Percentiles rank a stretch among this genome's conserved stretches.
phyloP scores from a whole-genome alignment of 1,284 basidiomycete genomes.

The Moniliella sp. region DNA sequence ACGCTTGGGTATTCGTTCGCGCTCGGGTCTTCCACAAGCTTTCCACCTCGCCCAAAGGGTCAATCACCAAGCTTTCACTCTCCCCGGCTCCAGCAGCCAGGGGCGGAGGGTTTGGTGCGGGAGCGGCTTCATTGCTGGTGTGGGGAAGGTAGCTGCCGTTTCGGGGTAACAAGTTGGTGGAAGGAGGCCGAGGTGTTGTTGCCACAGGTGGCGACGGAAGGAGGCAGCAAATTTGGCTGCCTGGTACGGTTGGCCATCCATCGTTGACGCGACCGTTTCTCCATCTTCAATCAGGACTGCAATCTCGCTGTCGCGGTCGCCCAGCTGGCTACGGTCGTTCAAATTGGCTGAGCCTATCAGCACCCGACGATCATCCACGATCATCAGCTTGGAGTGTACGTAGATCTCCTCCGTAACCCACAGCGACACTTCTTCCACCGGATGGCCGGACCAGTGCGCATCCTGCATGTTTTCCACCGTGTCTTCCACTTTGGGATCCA shows the following conservation, averaged over 20 bases:
- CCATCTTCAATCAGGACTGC: constrained; percentile 68
- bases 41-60: constrained; percentile 6
- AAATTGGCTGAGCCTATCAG: constrained; percentile 65
- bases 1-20: constrained; percentile 54
- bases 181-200: constrained; percentile 12
- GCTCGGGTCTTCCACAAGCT: constrained; percentile 48
- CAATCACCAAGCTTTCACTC: no score
- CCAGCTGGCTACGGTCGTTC: constrained; percentile 5
- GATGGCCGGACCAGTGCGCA: constrained; percentile 55
- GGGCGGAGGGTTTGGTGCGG: constrained; percentile 5
- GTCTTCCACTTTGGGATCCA: no score
- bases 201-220: constrained; percentile 46
- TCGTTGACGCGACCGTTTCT: constrained; percentile 51
- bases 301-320: constrained; percentile 79
- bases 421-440: constrained; percentile 58
- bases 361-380: constrained; percentile 5
- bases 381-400: constrained; percentile 8
- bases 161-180: constrained; percentile 8
- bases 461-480: no score
- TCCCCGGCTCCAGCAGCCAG: constrained; percentile 4
- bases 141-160: constrained; percentile 2
- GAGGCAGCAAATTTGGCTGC: constrained; percentile 54
- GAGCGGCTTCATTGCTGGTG: constrained; percentile 4
- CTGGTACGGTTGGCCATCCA: constrained; percentile 53
- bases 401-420: constrained; percentile 36